Evolutionary conservation across 1,284 basidiomycete species (phyloP).

Genomic region (Naganishia cerealis): DNA sequence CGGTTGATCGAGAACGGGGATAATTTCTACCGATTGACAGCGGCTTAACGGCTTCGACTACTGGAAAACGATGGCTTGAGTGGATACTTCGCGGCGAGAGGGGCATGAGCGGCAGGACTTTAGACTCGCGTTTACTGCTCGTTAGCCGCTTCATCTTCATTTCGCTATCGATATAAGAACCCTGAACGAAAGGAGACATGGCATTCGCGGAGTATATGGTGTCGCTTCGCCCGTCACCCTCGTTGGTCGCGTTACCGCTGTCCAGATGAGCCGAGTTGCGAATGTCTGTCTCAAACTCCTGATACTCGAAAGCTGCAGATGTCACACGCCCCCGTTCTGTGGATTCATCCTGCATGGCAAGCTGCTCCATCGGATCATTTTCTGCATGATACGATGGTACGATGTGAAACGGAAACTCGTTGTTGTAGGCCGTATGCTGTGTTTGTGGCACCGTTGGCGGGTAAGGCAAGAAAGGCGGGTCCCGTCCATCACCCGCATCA

Average conservation of each 20-base stretch:
- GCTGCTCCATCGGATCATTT: not conserved
- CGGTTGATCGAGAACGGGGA: slow-evolving; percentile 14
- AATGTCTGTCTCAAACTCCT: slow-evolving; percentile 30
- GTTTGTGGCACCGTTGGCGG: not conserved
- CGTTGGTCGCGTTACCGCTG: not conserved
- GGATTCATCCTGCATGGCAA: not conserved
- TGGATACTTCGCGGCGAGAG: not conserved
- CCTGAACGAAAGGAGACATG: not conserved
- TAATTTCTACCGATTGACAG: slow-evolving; percentile 23
- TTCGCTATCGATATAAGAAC: no score
- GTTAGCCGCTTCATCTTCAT: not conserved
- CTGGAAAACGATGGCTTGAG: not conserved
- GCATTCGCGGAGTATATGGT: not conserved
- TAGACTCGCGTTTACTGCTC: not conserved
- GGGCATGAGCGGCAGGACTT: not conserved
- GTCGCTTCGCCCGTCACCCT: not conserved
- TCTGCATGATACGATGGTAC: not conserved
- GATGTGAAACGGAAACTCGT: slow-evolving; percentile 7
- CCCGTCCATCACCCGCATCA: slow-evolving; percentile 30
- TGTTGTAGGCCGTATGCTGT: not conserved
- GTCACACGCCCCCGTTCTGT: slow-evolving; percentile 2
- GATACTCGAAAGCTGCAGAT: slow-evolving; percentile 31
- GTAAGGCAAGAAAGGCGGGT: slow-evolving; percentile 22
- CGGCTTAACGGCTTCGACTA: slow-evolving; percentile 15
- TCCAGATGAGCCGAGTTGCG: slow-evolving; percentile 12